phyloP scores from a whole-genome alignment of 2,329 filamentous ascomycete genomes.

The Neopestalotiopsis clavispora region DNA sequence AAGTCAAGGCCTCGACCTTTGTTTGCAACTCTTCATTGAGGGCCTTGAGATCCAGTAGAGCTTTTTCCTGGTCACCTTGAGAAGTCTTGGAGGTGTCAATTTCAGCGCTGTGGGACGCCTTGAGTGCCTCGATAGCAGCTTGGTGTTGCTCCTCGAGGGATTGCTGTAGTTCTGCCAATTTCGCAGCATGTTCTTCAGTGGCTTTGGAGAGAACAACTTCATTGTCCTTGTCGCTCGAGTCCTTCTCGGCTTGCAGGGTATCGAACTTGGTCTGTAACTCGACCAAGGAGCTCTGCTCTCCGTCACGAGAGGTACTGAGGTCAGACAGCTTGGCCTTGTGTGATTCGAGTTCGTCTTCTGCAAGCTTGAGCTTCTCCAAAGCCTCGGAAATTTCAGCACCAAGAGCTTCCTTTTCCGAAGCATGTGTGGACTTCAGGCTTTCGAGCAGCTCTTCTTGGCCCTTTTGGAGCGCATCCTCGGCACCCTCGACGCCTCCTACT shows the following conservation, averaged over 20 bases:
- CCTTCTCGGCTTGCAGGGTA: constrained; percentile 45
- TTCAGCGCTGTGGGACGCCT: constrained; percentile 57
- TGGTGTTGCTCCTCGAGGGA: constrained; percentile 56
- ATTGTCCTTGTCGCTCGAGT: constrained; percentile 41
- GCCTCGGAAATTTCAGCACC: constrained; percentile 53
- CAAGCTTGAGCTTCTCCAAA: constrained; percentile 54
- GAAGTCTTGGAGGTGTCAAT: constrained; percentile 52
- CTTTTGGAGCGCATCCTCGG: constrained; percentile 46
- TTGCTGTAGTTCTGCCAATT: constrained; percentile 55
- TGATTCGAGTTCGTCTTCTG: constrained; percentile 55
- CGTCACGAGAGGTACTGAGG: constrained; percentile 53
- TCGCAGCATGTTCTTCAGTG: constrained; percentile 51
- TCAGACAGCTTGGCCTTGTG: constrained; percentile 55
- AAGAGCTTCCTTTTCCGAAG: constrained; percentile 51
- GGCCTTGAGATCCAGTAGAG: constrained; percentile 54
- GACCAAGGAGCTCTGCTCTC: constrained; percentile 52
- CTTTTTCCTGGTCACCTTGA: constrained; percentile 51
- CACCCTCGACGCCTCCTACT: constrained; percentile 38
- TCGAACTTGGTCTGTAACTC: constrained; percentile 57
- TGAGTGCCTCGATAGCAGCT: constrained; percentile 52
- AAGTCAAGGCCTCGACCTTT: constrained; percentile 58
- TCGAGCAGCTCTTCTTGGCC: constrained; percentile 53
- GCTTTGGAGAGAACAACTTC: constrained; percentile 44
- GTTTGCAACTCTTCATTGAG: constrained; percentile 59
- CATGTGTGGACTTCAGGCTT: constrained; percentile 54